These are phyloP conservation scores for Colletotrichum zoysiae DNA, from an alignment of 2,329 filamentous ascomycete species.

Conservation along the genomic window DNA sequence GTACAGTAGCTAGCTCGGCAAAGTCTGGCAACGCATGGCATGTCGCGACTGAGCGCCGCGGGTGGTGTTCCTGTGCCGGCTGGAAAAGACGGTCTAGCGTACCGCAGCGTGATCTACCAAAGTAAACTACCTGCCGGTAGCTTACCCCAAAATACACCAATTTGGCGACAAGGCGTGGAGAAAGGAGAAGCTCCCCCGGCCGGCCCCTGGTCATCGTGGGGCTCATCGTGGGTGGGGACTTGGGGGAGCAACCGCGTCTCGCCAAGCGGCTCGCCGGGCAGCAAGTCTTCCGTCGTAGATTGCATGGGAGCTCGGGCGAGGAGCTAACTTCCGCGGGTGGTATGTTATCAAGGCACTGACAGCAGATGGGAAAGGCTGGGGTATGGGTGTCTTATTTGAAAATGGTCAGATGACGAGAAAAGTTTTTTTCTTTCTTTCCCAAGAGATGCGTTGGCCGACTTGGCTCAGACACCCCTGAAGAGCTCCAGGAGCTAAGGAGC, in stretches of 20 bases:
- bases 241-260: slow-evolving; percentile 20
- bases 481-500: slow-evolving; percentile 3
- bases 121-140: not conserved
- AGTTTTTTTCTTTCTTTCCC: not conserved
- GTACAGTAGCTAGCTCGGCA: not conserved
- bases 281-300: not conserved
- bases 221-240: slow-evolving; percentile 17
- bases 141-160: not conserved
- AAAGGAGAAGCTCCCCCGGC: slow-evolving; percentile 26
- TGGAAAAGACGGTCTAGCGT: slow-evolving; percentile 8
- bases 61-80: slow-evolving; percentile 15
- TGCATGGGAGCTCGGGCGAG: not conserved
- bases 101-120: not conserved
- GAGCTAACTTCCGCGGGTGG: slow-evolving; percentile 9
- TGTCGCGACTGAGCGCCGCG: slow-evolving; percentile 7
- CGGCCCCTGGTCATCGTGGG: slow-evolving; percentile 22
- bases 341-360: slow-evolving; percentile 1
- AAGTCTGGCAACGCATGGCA: not conserved
- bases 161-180: slow-evolving; percentile 2
- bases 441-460: slow-evolving; percentile 8
- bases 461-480: slow-evolving; percentile 29
- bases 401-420: slow-evolving; percentile 30
- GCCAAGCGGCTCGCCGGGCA: slow-evolving; percentile 11
- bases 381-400: slow-evolving; percentile 33
- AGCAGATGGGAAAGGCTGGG: not conserved